These are phyloP conservation scores for Eruca vesicaria DNA, from an alignment of 441 rosid species.

Conservation along the genomic window DNA sequence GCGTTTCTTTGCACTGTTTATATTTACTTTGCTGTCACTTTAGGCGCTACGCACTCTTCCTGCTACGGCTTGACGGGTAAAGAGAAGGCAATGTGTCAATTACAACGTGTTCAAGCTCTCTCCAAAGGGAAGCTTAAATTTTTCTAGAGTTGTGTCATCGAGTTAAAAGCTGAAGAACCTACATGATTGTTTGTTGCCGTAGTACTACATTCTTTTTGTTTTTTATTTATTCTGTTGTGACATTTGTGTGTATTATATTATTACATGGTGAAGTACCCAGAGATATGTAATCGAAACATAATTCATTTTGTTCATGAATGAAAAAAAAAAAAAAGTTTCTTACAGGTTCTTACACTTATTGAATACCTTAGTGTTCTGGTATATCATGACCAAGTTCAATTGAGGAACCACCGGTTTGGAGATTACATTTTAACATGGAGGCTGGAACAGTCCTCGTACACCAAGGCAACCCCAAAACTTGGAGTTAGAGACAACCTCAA, in stretches of 20 bases:
- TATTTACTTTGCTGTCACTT: slow-evolving; percentile 84
- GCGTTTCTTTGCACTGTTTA: slow-evolving; percentile 81
- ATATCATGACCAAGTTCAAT: no score
- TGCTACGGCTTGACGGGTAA: slow-evolving; percentile 73
- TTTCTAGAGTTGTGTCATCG: slow-evolving; percentile 34
- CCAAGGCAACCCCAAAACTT: not conserved
- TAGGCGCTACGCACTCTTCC: slow-evolving; percentile 48
- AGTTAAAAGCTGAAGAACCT: not conserved
- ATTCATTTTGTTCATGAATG: not conserved
- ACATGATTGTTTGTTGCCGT: slow-evolving; percentile 1
- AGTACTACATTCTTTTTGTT: slow-evolving; percentile 7
- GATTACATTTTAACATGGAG: not conserved
- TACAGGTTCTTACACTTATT: no score
- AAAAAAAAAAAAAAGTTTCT: not conserved
- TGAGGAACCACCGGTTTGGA: not conserved
- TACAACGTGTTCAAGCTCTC: slow-evolving; percentile 49
- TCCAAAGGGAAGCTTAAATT: slow-evolving; percentile 72
- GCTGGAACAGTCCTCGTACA: not conserved
- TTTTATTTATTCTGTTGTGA: not conserved
- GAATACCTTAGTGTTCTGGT: no score
- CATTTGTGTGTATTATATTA: slow-evolving; percentile 11
- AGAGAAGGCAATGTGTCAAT: slow-evolving; percentile 58
- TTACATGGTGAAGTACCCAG: slow-evolving; percentile 1
- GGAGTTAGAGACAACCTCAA: no score
- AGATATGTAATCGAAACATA: not conserved